Evolutionary conservation across 2,329 filamentous ascomycete genomes (phyloP).

Genomic region (Fusarium musae): DNA sequence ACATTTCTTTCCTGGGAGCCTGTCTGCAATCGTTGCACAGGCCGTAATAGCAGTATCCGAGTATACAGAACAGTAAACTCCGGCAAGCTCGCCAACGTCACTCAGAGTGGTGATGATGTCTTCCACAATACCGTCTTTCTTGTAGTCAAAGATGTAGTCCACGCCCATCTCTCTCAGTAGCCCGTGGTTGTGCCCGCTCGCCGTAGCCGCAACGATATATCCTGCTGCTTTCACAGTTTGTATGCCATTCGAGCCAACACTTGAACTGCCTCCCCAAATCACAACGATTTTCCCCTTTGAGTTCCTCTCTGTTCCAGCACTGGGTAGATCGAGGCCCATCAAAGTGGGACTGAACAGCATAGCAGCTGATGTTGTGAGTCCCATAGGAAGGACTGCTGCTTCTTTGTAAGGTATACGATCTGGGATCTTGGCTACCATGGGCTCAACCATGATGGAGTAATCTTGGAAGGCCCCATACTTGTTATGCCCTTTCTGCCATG

Average conservation of each 20-base stretch:
- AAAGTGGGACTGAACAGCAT: neutral
- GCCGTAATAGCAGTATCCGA: neutral
- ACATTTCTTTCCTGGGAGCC: neutral
- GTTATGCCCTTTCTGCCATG: neutral
- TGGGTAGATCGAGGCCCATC: neutral
- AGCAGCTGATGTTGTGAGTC: neutral
- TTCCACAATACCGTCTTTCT: neutral
- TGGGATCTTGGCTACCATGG: neutral
- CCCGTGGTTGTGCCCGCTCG: neutral
- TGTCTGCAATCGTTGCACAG: neutral
- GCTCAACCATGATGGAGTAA: neutral
- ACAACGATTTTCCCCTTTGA: neutral
- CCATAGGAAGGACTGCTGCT: neutral
- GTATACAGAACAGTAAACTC: neutral
- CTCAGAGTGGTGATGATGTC: neutral
- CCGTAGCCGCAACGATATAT: neutral
- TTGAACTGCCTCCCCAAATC: neutral
- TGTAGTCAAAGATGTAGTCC: neutral
- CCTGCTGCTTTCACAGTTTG: neutral
- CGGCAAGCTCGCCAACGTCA: neutral
- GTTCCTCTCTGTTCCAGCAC: neutral
- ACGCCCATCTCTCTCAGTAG: neutral
- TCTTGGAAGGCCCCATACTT: neutral
- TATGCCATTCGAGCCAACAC: neutral
- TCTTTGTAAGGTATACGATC: neutral